Evolutionary conservation across 2,329 filamentous ascomycete species (phyloP).

Genomic region (Hypoxylon sp.): DNA sequence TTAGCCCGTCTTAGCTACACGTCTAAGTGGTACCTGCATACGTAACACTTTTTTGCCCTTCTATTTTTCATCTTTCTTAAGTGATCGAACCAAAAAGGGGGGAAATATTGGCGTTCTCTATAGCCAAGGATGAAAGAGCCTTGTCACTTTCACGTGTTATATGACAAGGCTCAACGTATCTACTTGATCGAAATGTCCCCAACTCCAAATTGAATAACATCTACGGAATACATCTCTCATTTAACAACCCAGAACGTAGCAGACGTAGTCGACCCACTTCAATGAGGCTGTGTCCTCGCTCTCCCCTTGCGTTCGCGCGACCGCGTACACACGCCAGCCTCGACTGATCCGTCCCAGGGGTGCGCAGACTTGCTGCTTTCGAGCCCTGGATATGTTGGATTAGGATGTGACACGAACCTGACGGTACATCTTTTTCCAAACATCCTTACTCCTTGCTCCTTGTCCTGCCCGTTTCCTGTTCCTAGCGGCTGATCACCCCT

Average conservation of each 20-base stretch:
- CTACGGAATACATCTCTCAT: background rate
- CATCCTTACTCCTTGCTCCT: slow-evolving; percentile 28
- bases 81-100: slow-evolving; percentile 1
- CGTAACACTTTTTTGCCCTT: slow-evolving; percentile 5
- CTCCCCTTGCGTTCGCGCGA: slow-evolving; percentile 3
- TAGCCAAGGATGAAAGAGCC: background rate
- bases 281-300: slow-evolving; percentile 39
- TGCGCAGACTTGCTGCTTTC: slow-evolving; percentile 18
- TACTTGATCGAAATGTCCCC: slow-evolving; percentile 12
- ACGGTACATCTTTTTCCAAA: slow-evolving; percentile 22
- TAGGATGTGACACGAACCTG: slow-evolving; percentile 11
- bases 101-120: slow-evolving; percentile 21
- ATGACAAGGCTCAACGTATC: background rate
- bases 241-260: background rate
- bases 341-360: slow-evolving; percentile 31
- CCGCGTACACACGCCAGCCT: slow-evolving; percentile 21
- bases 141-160: background rate
- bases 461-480: slow-evolving; percentile 34
- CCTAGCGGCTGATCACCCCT: slow-evolving; percentile 36
- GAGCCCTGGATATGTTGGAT: no score
- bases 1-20: slow-evolving; percentile 27
- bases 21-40: slow-evolving; percentile 21
- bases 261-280: slow-evolving; percentile 24
- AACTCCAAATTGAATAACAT: slow-evolving; percentile 8
- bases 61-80: background rate